Base-by-base conservation (phyloP, 495 filamentous ascomycete genomes). In the Glutinoglossum americanum region DNA sequence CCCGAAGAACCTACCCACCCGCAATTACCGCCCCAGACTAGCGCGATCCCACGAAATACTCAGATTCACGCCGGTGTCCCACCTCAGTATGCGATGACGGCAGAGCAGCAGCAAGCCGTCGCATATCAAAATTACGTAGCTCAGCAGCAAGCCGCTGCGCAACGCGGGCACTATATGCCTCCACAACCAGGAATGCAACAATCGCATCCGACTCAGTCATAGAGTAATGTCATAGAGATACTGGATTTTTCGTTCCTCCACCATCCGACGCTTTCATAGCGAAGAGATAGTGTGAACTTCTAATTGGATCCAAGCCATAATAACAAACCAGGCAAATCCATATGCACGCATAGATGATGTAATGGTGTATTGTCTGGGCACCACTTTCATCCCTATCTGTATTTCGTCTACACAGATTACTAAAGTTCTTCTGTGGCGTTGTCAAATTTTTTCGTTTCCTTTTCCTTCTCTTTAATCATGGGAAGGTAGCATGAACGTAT, bases 111-210 rank as follows among this genome's bases (percentile, higher is more conserved):
- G 62, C 75, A 78, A 64, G 73, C 75, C 0, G 68, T 81, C 59
- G 80, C 80, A 26, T 83, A 83, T 63, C 71, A 76, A 59, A 76
- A 72, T 59, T 82, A 82, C 62, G 73, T 82, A 56, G 74, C 76
- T 61, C 74, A 77, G 49, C 72, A 75, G 65, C 74, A 75, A 64
- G 75, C n/a, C n/a, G n/a, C 75, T 39, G 67, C 59, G 13, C 32
- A 37, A 37, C 54, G 73, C 62, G 75, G 72, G 55, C 75, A 77
- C 62, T 79, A 79, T 58, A 77, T 79, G 73, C 75, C 76, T 21
- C 74, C 77, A 21, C 71, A 73, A 63, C 69, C 67, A 60, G 70
- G 72, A 60, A 79, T 79, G 76, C 54, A 56, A n/a, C 54, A 56
- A 27, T 27, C 54, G 26, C 54, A 56, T 56, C 54, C 54, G 32